Conservation (phyloP, 345 rosid species). For the Lepidium didymum region DNA sequence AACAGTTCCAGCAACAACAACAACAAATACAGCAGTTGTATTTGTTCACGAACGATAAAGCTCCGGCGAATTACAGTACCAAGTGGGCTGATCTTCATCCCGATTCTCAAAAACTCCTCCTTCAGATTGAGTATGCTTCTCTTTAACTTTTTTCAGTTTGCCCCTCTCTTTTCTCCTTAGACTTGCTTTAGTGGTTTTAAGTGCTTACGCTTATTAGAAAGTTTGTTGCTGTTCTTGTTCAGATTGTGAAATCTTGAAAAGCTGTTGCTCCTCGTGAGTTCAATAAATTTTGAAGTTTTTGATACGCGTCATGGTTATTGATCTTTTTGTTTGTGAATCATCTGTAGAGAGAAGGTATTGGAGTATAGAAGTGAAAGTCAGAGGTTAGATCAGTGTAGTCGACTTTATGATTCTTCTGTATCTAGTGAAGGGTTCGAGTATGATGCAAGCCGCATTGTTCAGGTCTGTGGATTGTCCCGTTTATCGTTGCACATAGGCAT, state of each 20-base stretch:
- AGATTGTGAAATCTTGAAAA: not conserved
- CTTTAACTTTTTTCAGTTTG: not conserved
- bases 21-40: conserved; percentile 55
- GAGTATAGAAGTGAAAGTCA: conserved; percentile 87
- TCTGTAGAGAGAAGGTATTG: conserved; percentile 64
- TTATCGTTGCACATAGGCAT: not conserved
- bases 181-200: not conserved
- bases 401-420: conserved; percentile 91
- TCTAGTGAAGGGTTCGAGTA: conserved; percentile 82
- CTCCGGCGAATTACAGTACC: conserved; percentile 88
- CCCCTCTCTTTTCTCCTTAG: not conserved
- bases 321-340: not conserved
- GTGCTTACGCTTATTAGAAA: not conserved
- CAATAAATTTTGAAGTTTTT: not conserved
- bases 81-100: conserved; percentile 97
- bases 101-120: conserved; percentile 79
- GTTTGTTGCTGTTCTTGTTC: not conserved
- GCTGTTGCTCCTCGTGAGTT: not conserved
- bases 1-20: conserved; percentile 38
- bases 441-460: conserved; percentile 84
- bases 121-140: conserved; percentile 65
- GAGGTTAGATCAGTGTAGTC: conserved; percentile 84
- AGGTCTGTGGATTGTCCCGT: conserved; percentile 36
- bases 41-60: conserved; percentile 71
- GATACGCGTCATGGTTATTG: not conserved